These are phyloP conservation scores for Teratosphaeria nubilosa DNA, from an alignment of 2,329 filamentous ascomycete species.

Conservation along the genomic window DNA sequence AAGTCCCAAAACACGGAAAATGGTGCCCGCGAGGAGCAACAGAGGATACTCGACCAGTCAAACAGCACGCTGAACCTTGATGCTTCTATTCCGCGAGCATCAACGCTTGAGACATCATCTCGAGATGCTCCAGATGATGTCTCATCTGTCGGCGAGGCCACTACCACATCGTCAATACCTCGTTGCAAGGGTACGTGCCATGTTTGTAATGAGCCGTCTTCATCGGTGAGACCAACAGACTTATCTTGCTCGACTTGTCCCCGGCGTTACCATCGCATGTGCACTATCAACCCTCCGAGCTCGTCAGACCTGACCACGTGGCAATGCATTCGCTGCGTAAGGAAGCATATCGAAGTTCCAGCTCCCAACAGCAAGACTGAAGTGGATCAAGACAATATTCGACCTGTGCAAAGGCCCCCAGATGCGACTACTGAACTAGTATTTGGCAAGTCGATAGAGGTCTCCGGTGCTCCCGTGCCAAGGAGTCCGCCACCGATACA, in stretches of 20 bases:
- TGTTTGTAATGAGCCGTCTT: slow-evolving; percentile 21
- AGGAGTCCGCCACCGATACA: background rate
- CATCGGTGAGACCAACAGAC: slow-evolving; percentile 19
- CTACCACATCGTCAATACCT: background rate
- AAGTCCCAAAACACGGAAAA: background rate
- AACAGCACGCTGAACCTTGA: background rate
- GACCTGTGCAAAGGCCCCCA: background rate
- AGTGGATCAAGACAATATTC: background rate
- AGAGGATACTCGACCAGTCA: background rate
- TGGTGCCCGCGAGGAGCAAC: background rate
- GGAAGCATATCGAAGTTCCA: slow-evolving; percentile 4
- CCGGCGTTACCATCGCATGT: slow-evolving; percentile 27
- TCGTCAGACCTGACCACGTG: slow-evolving; percentile 8
- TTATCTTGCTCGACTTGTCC: slow-evolving; percentile 25
- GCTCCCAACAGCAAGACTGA: background rate
- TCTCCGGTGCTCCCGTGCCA: background rate
- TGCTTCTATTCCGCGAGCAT: background rate
- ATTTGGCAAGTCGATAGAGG: background rate
- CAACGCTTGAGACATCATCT: background rate
- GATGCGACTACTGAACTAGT: background rate
- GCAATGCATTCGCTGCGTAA: slow-evolving; percentile 19
- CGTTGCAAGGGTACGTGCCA: slow-evolving; percentile 16
- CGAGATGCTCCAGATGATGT: background rate
- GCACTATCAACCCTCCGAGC: slow-evolving; percentile 15
- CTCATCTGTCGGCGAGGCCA: background rate